phyloP scores from a whole-genome alignment of 169 alveolate genomes.

The Eimeria acervulina region DNA sequence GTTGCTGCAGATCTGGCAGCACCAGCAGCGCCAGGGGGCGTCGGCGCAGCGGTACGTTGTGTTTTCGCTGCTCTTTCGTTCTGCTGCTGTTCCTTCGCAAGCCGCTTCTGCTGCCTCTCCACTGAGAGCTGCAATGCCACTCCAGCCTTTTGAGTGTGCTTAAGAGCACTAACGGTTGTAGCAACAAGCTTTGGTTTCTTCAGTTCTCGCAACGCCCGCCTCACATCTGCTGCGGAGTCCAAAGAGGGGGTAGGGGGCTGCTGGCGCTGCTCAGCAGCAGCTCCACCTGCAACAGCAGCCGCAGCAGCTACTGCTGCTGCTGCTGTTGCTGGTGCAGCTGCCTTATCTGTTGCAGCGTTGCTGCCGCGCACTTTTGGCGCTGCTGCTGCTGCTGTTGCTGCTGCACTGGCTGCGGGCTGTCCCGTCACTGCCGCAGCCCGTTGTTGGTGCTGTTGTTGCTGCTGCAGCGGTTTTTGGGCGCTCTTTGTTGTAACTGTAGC shows the following conservation, averaged over 20 bases:
- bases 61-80: conserved; percentile 5
- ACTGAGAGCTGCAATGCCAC: neutral
- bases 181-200: conserved; percentile 40
- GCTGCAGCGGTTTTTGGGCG: conserved; percentile 19
- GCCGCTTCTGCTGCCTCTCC: conserved; percentile 59
- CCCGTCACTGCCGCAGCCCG: conserved; percentile 27
- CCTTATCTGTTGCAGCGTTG: neutral
- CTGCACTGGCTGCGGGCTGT: conserved; percentile 24
- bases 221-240: conserved; percentile 55
- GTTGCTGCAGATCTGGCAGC: conserved; percentile 46
- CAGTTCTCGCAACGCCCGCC: neutral
- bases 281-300: conserved; percentile 20
- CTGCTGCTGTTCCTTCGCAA: conserved; percentile 34
- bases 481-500: conserved; percentile 6
- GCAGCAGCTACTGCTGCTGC: conserved; percentile 6
- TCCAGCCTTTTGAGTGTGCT: conserved; percentile 48
- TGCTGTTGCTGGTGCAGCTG: neutral
- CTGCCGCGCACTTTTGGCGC: neutral
- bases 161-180: neutral
- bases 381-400: conserved; percentile 56
- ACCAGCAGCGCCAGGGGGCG: conserved; percentile 35
- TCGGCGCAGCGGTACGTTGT: conserved; percentile 38
- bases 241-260: neutral
- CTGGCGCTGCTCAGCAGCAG: conserved; percentile 20
- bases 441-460: conserved; percentile 18